Percentiles rank a stretch among this genome's conserved stretches.
These are phyloP conservation scores for Bolboschoenoplectus hybrid DNA, from an alignment of 202 grass and related monocot species.

Conservation along the genomic window DNA sequence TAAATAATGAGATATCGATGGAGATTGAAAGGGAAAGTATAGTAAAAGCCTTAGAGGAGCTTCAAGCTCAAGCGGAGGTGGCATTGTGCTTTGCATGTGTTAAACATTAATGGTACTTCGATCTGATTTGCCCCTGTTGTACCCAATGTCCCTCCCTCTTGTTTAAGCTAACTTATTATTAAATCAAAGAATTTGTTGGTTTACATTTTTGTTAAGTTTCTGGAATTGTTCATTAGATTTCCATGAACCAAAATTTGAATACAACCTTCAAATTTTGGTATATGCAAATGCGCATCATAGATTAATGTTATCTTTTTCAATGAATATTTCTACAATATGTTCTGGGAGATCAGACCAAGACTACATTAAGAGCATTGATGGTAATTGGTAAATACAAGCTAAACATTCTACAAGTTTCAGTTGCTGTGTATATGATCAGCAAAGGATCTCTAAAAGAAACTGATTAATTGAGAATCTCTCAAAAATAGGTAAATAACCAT, in stretches of 20 bases:
- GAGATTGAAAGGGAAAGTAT: conserved; percentile 52
- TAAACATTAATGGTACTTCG: conserved; percentile 54
- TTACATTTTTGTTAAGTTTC: not conserved
- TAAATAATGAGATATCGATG: conserved; percentile 52
- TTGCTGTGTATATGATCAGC: no score
- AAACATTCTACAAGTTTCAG: no score
- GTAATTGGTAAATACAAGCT: no score
- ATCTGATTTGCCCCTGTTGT: conserved; percentile 16
- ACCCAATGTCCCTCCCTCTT: not conserved
- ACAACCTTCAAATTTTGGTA: not conserved
- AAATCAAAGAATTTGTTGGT: not conserved
- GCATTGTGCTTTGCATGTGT: conserved; percentile 79
- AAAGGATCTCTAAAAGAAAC: no score
- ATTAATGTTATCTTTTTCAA: not conserved
- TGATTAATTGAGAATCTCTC: no score
- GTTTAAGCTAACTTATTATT: conserved; percentile 13
- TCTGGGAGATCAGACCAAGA: no score
- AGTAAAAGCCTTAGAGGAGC: conserved; percentile 70
- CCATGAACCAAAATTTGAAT: not conserved
- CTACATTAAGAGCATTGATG: no score
- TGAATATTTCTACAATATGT: no score
- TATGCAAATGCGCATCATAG: not conserved
- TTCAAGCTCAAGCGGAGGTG: conserved; percentile 93
- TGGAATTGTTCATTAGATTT: not conserved
- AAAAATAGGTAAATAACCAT: no score